A percentile compares a stretch with the other conserved stretches of the same genome.
These are phyloP conservation scores for Talaromyces rugulosus DNA, from an alignment of 2,329 filamentous ascomycete species.

Conservation along the genomic window DNA sequence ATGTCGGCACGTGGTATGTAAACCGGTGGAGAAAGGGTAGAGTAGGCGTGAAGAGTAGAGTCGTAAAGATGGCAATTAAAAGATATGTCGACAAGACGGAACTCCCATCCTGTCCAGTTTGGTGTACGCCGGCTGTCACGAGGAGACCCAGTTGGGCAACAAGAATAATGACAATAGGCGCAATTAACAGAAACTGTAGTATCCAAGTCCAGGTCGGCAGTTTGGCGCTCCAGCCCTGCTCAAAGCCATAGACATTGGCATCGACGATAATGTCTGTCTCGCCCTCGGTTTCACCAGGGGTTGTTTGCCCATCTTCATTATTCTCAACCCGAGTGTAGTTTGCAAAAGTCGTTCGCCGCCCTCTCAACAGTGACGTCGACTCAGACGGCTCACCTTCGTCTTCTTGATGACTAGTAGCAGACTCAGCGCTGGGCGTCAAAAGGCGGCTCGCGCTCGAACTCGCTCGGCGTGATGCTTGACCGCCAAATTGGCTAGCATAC, in stretches of 20 bases:
- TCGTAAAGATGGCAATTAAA: conserved; percentile 61
- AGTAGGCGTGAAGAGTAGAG: conserved; percentile 70
- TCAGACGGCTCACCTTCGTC: conserved; percentile 45
- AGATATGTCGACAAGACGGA: conserved; percentile 68
- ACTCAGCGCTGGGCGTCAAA: conserved; percentile 39
- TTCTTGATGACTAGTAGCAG: conserved; percentile 30
- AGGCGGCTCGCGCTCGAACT: conserved; percentile 39
- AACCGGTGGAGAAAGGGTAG: conserved; percentile 84
- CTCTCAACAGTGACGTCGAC: conserved; percentile 53
- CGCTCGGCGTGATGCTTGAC: conserved; percentile 24
- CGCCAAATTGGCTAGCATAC: conserved; percentile 58
- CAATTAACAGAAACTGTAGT: conserved; percentile 75
- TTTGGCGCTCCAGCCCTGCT: conserved; percentile 79
- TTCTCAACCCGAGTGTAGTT: conserved; percentile 44
- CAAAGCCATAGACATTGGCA: conserved; percentile 56
- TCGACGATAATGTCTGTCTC: conserved; percentile 26
- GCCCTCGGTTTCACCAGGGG: conserved; percentile 22
- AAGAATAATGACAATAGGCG: conserved; percentile 72
- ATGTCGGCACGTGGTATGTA: conserved; percentile 73
- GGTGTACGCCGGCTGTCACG: conserved; percentile 66
- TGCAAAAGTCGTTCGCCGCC: conserved; percentile 52
- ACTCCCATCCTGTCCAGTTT: conserved; percentile 82
- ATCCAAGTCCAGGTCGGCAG: conserved; percentile 85
- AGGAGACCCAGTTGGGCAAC: conserved; percentile 72
- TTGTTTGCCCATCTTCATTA: conserved; percentile 21